A percentile compares a stretch with the other conserved stretches of the same genome.
phyloP scores from a whole-genome alignment of 2,329 filamentous ascomycete genomes.

The Cercospora sp. region DNA sequence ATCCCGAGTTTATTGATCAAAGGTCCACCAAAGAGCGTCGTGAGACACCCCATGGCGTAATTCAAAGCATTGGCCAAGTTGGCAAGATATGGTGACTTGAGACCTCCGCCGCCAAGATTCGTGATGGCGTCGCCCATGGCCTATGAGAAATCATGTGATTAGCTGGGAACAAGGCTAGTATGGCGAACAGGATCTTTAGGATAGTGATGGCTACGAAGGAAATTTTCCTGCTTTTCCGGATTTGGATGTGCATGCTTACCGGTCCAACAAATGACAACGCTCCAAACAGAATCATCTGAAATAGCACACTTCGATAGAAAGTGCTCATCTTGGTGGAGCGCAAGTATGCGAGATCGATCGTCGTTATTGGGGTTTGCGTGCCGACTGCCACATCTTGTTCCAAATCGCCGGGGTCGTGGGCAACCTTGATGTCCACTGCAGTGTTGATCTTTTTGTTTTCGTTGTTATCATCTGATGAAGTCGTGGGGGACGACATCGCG shows the following conservation, averaged over 20 bases:
- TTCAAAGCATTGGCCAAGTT: slow-evolving; percentile 31
- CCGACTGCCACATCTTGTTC: slow-evolving; percentile 17
- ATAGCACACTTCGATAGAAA: slow-evolving; percentile 29
- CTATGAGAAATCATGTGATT: neutral
- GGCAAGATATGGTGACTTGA: slow-evolving; percentile 28
- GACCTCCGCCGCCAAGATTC: slow-evolving; percentile 31
- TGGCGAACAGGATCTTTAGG: neutral
- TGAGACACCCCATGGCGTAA: slow-evolving; percentile 27
- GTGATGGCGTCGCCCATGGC: slow-evolving; percentile 32
- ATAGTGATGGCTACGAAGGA: neutral
- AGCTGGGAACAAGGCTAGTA: neutral
- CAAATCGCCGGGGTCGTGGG: neutral
- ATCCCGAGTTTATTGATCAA: slow-evolving; percentile 46
- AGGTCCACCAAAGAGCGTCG: slow-evolving; percentile 39
- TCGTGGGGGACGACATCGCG: neutral
- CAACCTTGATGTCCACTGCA: neutral
- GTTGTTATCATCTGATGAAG: neutral
- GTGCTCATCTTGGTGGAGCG: slow-evolving; percentile 13
- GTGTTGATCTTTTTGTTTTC: slow-evolving; percentile 8
- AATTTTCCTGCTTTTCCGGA: neutral
- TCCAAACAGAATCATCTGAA: slow-evolving; percentile 33
- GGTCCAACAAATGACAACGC: slow-evolving; percentile 21
- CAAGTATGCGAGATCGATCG: slow-evolving; percentile 15
- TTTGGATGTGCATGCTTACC: neutral
- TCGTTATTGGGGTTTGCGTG: slow-evolving; percentile 14